Conservation (phyloP, 768 basidiomycete genomes). For the Trametes coccinea region DNA sequence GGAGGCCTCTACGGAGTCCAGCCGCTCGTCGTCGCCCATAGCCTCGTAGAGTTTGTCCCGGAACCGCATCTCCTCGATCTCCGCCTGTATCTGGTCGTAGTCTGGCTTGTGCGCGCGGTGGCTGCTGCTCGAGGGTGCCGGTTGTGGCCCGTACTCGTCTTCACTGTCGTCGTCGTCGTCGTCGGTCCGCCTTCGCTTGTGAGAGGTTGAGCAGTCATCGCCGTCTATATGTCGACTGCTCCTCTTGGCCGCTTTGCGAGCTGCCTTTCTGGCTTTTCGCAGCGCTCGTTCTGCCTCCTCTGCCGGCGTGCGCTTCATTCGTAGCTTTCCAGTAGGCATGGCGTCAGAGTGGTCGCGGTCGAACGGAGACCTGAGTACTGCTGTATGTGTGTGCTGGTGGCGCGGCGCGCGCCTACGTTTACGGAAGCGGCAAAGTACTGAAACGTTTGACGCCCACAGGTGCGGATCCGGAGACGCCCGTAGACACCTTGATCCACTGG, state of each 20-base stretch:
- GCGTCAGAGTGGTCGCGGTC: neutral
- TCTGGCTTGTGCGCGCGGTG: slow-evolving; percentile 37
- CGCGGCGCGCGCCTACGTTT: no score
- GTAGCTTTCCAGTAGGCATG: slow-evolving; percentile 32
- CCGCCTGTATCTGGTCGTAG: slow-evolving; percentile 50
- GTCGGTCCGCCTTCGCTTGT: slow-evolving; percentile 22
- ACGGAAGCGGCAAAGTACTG: no score
- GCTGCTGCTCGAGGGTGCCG: slow-evolving; percentile 24
- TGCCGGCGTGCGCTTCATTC: slow-evolving; percentile 40
- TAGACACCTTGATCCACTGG: no score
- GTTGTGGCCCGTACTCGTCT: slow-evolving; percentile 32
- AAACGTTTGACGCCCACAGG: no score
- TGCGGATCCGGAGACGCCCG: no score
- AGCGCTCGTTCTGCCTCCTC: slow-evolving; percentile 39
- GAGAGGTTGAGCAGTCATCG: slow-evolving; percentile 16
- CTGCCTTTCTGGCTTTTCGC: slow-evolving; percentile 50
- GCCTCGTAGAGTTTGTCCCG: slow-evolving; percentile 73
- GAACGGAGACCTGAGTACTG: neutral
- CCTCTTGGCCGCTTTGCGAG: slow-evolving; percentile 44
- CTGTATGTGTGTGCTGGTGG: no score
- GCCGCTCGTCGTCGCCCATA: slow-evolving; percentile 68
- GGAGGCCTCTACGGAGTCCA: slow-evolving; percentile 61
- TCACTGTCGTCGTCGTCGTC: slow-evolving; percentile 23
- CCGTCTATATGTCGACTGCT: slow-evolving; percentile 24
- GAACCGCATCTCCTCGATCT: slow-evolving; percentile 66